These are phyloP conservation scores for Balansia obtecta DNA, from an alignment of 2,329 filamentous ascomycete species.

Conservation along the genomic window DNA sequence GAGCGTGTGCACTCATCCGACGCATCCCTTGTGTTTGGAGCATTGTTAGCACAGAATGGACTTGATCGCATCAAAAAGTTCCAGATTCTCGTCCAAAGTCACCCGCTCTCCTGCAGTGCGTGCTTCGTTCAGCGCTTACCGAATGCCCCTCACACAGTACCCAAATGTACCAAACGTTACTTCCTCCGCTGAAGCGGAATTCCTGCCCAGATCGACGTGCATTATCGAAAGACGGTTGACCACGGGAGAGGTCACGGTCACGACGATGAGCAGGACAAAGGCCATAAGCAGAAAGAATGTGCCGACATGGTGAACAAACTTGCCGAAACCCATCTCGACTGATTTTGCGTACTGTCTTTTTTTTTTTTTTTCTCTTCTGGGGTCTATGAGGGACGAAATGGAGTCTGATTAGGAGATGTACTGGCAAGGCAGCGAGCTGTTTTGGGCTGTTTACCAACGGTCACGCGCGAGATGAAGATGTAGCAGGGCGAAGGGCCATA, in stretches of 20 bases:
- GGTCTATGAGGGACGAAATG: not conserved
- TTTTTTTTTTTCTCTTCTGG: too few relatives aligned
- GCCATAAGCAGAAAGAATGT: constrained; percentile 43
- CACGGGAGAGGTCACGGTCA: constrained; percentile 46
- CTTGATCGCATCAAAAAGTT: too few relatives aligned
- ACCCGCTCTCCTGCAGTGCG: too few relatives aligned
- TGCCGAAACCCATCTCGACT: constrained; percentile 31
- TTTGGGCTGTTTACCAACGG: not conserved
- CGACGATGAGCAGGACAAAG: constrained; percentile 43
- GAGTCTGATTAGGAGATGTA: not conserved
- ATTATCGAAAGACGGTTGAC: constrained; percentile 42
- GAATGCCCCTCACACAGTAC: constrained; percentile 31
- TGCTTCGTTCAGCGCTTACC: constrained; percentile 10
- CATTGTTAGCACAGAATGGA: not conserved
- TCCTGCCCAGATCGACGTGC: constrained; percentile 32
- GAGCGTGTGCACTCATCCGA: constrained; percentile 35
- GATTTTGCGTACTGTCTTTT: not conserved
- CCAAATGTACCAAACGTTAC: constrained; percentile 50
- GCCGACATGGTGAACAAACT: constrained; percentile 43
- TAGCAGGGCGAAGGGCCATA: not conserved
- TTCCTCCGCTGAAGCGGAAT: constrained; percentile 20
- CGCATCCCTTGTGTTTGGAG: constrained; percentile 8
- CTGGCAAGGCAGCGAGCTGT: not conserved
- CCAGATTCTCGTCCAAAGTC: too few relatives aligned
- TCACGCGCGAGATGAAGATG: not conserved